Evolutionary conservation across 2,329 filamentous ascomycete species (phyloP).

Genomic region (Aspergillus ruber): DNA sequence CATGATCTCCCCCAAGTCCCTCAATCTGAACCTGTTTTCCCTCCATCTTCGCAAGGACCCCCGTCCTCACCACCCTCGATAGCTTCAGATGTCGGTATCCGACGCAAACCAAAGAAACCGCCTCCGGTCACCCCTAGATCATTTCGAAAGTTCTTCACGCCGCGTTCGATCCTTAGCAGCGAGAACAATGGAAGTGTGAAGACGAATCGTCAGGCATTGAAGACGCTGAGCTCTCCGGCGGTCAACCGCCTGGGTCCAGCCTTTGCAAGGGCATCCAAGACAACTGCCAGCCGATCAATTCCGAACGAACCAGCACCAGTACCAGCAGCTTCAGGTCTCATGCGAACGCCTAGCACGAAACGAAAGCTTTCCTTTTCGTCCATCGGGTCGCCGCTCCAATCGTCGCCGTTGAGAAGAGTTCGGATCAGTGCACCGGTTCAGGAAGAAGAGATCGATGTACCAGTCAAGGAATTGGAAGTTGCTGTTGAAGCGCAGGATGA

Average conservation of each 20-base stretch:
- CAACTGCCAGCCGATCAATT: slow-evolving; percentile 20
- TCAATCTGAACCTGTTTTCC: slow-evolving; percentile 29
- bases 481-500: slow-evolving; percentile 8
- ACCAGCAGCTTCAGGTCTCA: slow-evolving; percentile 11
- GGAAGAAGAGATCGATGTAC: slow-evolving; percentile 19
- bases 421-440: slow-evolving; percentile 24
- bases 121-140: slow-evolving; percentile 46
- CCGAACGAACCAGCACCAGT: slow-evolving; percentile 23
- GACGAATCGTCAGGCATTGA: slow-evolving; percentile 40
- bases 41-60: slow-evolving; percentile 26
- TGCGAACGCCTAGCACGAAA: slow-evolving; percentile 38
- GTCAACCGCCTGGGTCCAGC: slow-evolving; percentile 38
- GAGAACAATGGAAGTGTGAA: slow-evolving; percentile 29
- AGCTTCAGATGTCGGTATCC: slow-evolving; percentile 30
- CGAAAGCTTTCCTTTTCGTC: slow-evolving; percentile 41
- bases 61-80: slow-evolving; percentile 39
- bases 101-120: slow-evolving; percentile 37
- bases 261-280: slow-evolving; percentile 33
- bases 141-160: slow-evolving; percentile 48
- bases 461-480: slow-evolving; percentile 23
- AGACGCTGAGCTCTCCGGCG: slow-evolving; percentile 38
- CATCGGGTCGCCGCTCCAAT: slow-evolving; percentile 43
- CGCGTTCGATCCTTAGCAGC: slow-evolving; percentile 35
- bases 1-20: slow-evolving; percentile 28
- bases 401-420: slow-evolving; percentile 42